These are phyloP conservation scores for Backusella psychrophila DNA, from an alignment of 192 early-diverging fungal species.

Conservation along the genomic window DNA sequence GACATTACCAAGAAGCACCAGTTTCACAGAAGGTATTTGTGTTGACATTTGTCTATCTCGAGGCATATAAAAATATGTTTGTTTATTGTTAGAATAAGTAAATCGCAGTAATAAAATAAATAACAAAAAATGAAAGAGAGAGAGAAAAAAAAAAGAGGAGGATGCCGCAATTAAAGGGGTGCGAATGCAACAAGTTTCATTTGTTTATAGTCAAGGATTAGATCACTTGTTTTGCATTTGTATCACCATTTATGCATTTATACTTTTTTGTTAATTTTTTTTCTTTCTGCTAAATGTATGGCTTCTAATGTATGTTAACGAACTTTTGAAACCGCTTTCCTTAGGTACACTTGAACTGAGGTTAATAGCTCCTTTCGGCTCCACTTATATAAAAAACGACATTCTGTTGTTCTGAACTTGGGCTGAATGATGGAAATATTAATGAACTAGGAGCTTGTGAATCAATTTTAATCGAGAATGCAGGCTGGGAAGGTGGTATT, in stretches of 20 bases:
- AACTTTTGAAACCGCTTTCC: background rate
- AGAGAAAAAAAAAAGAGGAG: background rate
- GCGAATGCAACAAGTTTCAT: background rate
- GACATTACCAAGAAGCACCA: conserved; percentile 80
- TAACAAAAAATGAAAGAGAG: background rate
- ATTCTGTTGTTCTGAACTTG: background rate
- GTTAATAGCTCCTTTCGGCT: too few relatives aligned
- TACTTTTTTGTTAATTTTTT: conserved; percentile 6
- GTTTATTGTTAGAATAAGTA: background rate
- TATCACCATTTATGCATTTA: background rate
- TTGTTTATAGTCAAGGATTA: background rate
- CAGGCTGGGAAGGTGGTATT: too few relatives aligned
- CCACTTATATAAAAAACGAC: too few relatives aligned
- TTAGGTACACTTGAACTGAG: too few relatives aligned
- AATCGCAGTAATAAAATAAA: background rate
- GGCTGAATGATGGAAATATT: background rate
- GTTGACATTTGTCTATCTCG: conserved; percentile 28
- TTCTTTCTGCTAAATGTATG: background rate
- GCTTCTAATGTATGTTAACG: background rate
- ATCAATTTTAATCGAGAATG: too few relatives aligned
- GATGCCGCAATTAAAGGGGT: background rate
- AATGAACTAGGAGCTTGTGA: background rate
- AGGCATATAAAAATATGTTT: background rate
- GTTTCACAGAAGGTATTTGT: conserved; percentile 88
- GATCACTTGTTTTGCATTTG: background rate